These are phyloP conservation scores for Microstegium vimineum DNA, from an alignment of 176 grass and related monocot genomes.

Conservation along the genomic window DNA sequence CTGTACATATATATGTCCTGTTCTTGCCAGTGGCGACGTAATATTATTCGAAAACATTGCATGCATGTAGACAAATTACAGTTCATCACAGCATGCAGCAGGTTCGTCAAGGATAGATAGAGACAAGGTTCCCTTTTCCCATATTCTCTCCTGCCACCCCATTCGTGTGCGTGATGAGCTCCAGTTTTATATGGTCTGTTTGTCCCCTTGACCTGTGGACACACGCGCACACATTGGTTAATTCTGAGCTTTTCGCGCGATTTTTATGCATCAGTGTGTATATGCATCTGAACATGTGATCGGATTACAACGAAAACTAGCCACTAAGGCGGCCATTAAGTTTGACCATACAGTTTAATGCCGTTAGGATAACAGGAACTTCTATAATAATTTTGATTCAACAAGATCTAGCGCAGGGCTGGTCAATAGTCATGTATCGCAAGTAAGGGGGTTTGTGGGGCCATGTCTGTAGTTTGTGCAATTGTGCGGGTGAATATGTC, in stretches of 20 bases:
- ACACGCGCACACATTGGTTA: background rate
- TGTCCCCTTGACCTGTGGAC: constrained; percentile 24
- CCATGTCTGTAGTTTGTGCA: constrained; percentile 14
- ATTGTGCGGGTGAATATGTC: background rate
- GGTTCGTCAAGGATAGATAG: background rate
- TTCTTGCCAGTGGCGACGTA: background rate
- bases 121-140: constrained; percentile 33
- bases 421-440: constrained; percentile 47
- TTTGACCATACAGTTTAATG: constrained; percentile 29
- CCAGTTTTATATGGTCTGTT: background rate
- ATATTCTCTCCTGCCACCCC: constrained; percentile 46
- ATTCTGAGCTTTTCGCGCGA: background rate
- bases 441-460: constrained; percentile 30
- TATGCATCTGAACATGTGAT: constrained; percentile 22
- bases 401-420: background rate
- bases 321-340: constrained; percentile 24
- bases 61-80: constrained; percentile 25
- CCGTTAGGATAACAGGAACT: background rate
- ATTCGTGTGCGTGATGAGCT: constrained; percentile 13
- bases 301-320: constrained; percentile 7
- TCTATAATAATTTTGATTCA: background rate
- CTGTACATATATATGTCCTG: background rate
- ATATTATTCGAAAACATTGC: background rate
- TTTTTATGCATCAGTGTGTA: background rate
- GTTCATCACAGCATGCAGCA: constrained; percentile 23